These are phyloP conservation scores for Monosporascus cannonballus DNA, from an alignment of 2,329 filamentous ascomycete genomes.

Conservation along the genomic window DNA sequence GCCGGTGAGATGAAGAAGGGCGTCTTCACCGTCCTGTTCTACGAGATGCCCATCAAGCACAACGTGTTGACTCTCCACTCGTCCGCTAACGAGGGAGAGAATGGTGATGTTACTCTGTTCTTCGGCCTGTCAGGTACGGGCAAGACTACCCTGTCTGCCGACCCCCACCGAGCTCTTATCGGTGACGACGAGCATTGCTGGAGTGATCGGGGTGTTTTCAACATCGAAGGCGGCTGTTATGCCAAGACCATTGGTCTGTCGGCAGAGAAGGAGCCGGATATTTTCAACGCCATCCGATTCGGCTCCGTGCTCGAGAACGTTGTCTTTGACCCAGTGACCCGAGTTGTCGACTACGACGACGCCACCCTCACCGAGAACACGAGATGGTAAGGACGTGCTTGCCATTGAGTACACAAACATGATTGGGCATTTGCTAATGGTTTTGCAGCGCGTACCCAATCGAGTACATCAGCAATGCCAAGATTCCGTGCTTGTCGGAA, in stretches of 20 bases:
- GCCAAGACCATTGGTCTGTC: conserved; percentile 98
- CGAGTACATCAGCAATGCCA: conserved; percentile 97
- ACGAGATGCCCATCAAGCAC: conserved; percentile 99
- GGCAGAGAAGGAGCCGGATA: conserved; percentile 98
- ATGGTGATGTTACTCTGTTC: conserved; percentile 97
- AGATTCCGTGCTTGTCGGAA: conserved; percentile 87
- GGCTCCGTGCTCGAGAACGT: conserved; percentile 98
- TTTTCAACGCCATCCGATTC: conserved; percentile 91
- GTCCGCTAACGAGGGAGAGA: conserved; percentile 92
- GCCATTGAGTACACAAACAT: too few relatives aligned
- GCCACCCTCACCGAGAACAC: conserved; percentile 96
- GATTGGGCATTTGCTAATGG: too few relatives aligned
- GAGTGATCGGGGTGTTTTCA: conserved; percentile 95
- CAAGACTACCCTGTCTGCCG: conserved; percentile 96
- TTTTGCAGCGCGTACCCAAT: conserved; percentile 76
- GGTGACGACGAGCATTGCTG: conserved; percentile 99
- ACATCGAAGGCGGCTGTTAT: conserved; percentile 99
- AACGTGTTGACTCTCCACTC: conserved; percentile 98
- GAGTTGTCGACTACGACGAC: conserved; percentile 94
- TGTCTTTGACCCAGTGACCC: conserved; percentile 87
- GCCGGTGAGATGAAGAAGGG: conserved; percentile 98
- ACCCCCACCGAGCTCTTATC: conserved; percentile 92
- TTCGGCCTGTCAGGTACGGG: conserved; percentile 97
- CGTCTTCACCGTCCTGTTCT: conserved; percentile 98
- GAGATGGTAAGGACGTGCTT: conserved; percentile 50